phyloP scores from a whole-genome alignment of 805 yeast genomes.

The Hanseniaspora occidentalis region DNA sequence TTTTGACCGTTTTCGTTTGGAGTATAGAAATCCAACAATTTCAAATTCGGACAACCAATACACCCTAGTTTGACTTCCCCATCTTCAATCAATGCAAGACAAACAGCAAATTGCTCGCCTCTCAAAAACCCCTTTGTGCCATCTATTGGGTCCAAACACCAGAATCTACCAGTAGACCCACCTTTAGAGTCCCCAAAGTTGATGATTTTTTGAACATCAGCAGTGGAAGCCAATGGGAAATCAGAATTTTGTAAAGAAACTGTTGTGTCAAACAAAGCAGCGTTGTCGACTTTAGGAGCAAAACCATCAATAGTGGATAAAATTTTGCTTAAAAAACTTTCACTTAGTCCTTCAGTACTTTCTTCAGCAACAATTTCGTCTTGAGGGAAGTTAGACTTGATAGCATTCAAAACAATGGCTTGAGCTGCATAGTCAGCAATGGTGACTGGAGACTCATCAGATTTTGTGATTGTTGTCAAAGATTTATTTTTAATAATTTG shows the following conservation, averaged over 20 bases:
- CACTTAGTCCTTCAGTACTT: constrained; percentile 56
- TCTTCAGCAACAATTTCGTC: constrained; percentile 95
- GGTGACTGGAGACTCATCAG: constrained; percentile 91
- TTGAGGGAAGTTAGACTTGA: constrained; percentile 62
- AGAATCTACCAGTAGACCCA: constrained; percentile 67
- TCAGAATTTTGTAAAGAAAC: constrained; percentile 10
- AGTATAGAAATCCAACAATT: constrained; percentile 20
- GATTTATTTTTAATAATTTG: constrained; percentile 36
- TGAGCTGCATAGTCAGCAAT: constrained; percentile 95
- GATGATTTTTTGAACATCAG: constrained; percentile 48
- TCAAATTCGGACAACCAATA: constrained; percentile 90
- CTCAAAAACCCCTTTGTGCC: constrained; percentile 95
- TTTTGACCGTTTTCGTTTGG: constrained; percentile 24
- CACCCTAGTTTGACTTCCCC: constrained; percentile 82
- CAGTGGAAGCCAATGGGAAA: constrained; percentile 28
- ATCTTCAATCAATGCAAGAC: constrained; percentile 78
- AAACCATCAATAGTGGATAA: constrained; percentile 44
- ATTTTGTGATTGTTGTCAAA: constrained; percentile 56
- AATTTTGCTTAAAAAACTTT: constrained; percentile 37
- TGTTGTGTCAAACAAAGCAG: constrained; percentile 22
- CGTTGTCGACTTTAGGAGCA: background rate
- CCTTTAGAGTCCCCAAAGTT: constrained; percentile 76
- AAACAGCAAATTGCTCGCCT: constrained; percentile 95
- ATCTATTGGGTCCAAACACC: constrained; percentile 98
- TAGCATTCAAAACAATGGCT: constrained; percentile 78